Base-by-base conservation (phyloP, 2,329 filamentous ascomycete genomes). In the Sclerotinia spermophila region DNA sequence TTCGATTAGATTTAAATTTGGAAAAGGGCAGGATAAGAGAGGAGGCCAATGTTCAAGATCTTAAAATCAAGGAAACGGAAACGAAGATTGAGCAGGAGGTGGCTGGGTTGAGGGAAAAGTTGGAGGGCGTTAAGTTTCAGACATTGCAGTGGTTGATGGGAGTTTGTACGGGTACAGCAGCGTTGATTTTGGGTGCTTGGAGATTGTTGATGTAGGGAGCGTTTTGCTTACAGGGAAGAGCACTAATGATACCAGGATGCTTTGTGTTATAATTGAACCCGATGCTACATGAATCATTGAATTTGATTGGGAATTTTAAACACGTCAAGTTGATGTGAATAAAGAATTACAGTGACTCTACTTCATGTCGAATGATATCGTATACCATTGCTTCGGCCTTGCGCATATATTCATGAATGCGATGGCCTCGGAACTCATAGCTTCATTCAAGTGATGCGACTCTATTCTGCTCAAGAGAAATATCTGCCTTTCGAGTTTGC, bases 61-160 rank as follows among this genome's bases (percentile, higher is more conserved):
- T 99, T 82, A 96, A 97, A 84, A 93, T 99, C 78, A 97, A 97
- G 84, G 96, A 99, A 86, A 98, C 96, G 19, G 96, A 99, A 84
- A 97, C 94, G 71, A 90, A 96, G 82, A 98, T 99, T 78, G 96
- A 99, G 84, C 95, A 98, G 83, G 96, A 98, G 84, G 94, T 96
- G 68, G 95, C 95, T 55, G 91, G 92, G 44, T 81, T 99, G 79
- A 86, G 93, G 75, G 96, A 98, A 84, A 91, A 96, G 82, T 86
- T 99, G 62, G 96, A 99, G 83, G 92, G 93, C 75, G 96, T 99
- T 81, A 99, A 99, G 85, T 98, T 98, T 82, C 93, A 94, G 79
- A 98, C 96, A 48, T 82, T 99, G 80, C 96, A 99, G 84, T 99
- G 96, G 96, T 84, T 99, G 75, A 97, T 98, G 90, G 94, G 91